Base-by-base conservation (phyloP, 108 stramenopile genomes). In the Pseudonitzschia multiseries region DNA sequence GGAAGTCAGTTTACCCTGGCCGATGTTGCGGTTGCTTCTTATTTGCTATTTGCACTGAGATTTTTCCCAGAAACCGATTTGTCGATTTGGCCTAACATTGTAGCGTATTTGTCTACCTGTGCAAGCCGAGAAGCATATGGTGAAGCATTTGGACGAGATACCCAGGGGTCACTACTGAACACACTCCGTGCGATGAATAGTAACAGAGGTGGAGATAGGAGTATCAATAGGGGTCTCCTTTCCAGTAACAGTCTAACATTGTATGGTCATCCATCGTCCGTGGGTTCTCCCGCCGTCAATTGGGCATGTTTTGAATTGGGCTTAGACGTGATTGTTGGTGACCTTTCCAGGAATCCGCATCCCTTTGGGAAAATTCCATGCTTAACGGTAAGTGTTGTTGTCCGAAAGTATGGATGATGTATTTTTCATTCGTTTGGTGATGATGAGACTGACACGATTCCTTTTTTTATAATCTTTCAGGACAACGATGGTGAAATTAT, bases 311-410 rank as follows among this genome's bases (percentile, higher is more conserved):
- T 78, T 57, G 90, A 91, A 71, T 63, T 91, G 20, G 72, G 70
- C 27, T 22, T 84, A n/a, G 48, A 65, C 1, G 29, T 81, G 21
- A 27, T 33, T 0, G 79, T 79, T 78, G 84, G 84, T 43, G 83
- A 91, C 46, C 77, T 91, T 27, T 65, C 72, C 15, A 72, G 69
- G 31, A 91, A 91, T 75, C 88, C 88, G 1, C 93, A 94, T 70
- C 93, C 93, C 8, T 94, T 92, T 73, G 80, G 84, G 31, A 90
- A 91, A 72, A 80, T 91, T 17, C 93, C 93, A 31, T 90, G 83
- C 65, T 78, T 94, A 18, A 80, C 76, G 0, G 36, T 36, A 36
- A 36, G 36, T 36, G 2, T 2, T 36, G 36, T 36, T 6, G 36
- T 36, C 36, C 36, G 6, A 36, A 36, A 36, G 36, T 36, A 36